Percentiles rank a stretch among this genome's conserved stretches.
These are phyloP conservation scores for Lentinus polychrous DNA, from an alignment of 1,284 basidiomycete genomes.

Conservation along the genomic window DNA sequence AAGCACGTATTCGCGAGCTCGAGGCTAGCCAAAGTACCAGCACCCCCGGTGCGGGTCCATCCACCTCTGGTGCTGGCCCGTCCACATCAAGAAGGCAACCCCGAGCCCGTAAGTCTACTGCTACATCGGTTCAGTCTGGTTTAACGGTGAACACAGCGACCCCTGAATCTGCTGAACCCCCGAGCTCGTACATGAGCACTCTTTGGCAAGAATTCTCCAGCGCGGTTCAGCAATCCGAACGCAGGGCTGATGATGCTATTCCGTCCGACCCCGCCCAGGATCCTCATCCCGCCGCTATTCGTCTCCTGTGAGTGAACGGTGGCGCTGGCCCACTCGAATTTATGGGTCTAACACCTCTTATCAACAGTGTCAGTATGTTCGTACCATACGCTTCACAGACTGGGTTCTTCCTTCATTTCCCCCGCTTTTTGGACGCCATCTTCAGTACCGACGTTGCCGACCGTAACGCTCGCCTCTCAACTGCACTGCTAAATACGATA, in stretches of 20 bases:
- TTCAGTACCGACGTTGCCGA: conserved; percentile 6
- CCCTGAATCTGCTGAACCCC: background rate
- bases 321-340: too few relatives aligned
- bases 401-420: conserved; percentile 33
- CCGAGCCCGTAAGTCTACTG: conserved; percentile 1
- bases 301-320: conserved; percentile 3
- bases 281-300: conserved; percentile 3
- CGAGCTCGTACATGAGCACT: background rate
- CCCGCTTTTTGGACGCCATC: conserved; percentile 24
- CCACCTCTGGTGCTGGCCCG: background rate
- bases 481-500: conserved; percentile 9
- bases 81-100: background rate
- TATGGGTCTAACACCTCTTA: background rate
- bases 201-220: too few relatives aligned
- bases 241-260: background rate
- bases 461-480: conserved; percentile 9
- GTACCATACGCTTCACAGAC: conserved; percentile 29
- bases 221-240: too few relatives aligned
- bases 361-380: conserved; percentile 27
- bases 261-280: conserved; percentile 2
- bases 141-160: background rate
- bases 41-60: background rate
- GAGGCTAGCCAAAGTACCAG: background rate
- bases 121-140: background rate
- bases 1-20: conserved; percentile 11